Percentiles rank a stretch among this genome's conserved stretches.
phyloP scores from a whole-genome alignment of 495 filamentous ascomycete genomes.

The Massariosphaeria phaeospora region DNA sequence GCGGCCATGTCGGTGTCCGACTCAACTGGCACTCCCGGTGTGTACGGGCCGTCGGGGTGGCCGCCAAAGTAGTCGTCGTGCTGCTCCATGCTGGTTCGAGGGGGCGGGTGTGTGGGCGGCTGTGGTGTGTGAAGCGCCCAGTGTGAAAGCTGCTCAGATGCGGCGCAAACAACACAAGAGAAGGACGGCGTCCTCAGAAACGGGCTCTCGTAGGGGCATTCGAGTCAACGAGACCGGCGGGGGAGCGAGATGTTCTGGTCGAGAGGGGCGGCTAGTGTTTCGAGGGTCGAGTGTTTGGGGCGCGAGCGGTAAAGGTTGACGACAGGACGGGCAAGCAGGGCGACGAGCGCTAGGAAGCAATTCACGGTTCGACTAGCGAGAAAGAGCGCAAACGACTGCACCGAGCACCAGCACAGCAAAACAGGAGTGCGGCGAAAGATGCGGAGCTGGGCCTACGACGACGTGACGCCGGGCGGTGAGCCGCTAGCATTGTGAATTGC shows the following conservation, averaged over 20 bases:
- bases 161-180: not conserved
- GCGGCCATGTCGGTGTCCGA: constrained; percentile 27
- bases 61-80: constrained; percentile 22
- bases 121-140: not conserved
- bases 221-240: constrained; percentile 8
- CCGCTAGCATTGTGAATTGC: not conserved
- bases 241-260: not conserved
- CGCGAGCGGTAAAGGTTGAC: not conserved
- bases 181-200: not conserved
- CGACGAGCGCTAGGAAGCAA: not conserved
- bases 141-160: not conserved
- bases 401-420: no score
- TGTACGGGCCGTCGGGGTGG: not conserved
- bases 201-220: constrained; percentile 10
- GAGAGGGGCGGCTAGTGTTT: constrained; percentile 28
- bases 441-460: not conserved
- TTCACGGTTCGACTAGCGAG: no score
- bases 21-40: constrained; percentile 16
- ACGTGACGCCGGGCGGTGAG: not conserved
- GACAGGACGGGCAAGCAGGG: not conserved
- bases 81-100: constrained; percentile 14
- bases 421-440: no score
- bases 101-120: not conserved
- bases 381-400: no score
- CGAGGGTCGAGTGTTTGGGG: constrained; percentile 13